Percentiles rank a stretch among this genome's conserved stretches.
phyloP scores from a whole-genome alignment of 805 yeast genomes.

The Clavispora carvajalis region DNA sequence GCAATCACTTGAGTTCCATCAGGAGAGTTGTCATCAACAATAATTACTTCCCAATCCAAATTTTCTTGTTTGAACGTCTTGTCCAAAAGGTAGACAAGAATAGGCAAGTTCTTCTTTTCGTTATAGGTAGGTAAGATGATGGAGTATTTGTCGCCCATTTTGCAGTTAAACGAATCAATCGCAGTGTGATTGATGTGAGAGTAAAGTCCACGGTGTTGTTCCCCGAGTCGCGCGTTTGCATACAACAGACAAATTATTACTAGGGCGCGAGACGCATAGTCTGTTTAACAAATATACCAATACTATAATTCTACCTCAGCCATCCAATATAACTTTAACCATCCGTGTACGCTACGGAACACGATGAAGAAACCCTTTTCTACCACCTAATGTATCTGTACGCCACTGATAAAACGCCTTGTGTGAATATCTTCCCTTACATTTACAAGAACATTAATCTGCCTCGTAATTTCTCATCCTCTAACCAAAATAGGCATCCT shows the following conservation, averaged over 20 bases:
- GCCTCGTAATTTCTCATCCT: not conserved
- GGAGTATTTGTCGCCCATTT: constrained; percentile 50
- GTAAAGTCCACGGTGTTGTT: constrained; percentile 1
- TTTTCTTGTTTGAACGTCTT: constrained; percentile 56
- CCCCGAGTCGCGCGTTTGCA: not conserved
- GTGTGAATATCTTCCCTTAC: not conserved
- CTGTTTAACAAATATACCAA: not conserved
- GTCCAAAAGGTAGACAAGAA: constrained; percentile 62
- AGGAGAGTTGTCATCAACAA: constrained; percentile 76
- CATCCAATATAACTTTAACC: not conserved
- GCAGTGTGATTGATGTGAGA: not conserved
- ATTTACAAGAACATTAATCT: not conserved
- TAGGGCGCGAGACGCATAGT: not conserved
- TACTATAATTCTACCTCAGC: not conserved
- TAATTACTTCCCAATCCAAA: constrained; percentile 69
- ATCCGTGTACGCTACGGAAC: not conserved
- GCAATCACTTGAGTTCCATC: constrained; percentile 79
- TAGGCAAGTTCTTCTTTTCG: constrained; percentile 61
- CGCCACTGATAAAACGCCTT: not conserved
- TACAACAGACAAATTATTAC: not conserved
- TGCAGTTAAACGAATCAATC: not conserved
- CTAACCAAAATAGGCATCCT: not conserved
- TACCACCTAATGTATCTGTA: not conserved
- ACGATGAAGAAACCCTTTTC: not conserved
- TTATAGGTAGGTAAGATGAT: constrained; percentile 76